phyloP scores from a whole-genome alignment of 2,329 filamentous ascomycete genomes.

The Aspergillus oerlinghausenensis region DNA sequence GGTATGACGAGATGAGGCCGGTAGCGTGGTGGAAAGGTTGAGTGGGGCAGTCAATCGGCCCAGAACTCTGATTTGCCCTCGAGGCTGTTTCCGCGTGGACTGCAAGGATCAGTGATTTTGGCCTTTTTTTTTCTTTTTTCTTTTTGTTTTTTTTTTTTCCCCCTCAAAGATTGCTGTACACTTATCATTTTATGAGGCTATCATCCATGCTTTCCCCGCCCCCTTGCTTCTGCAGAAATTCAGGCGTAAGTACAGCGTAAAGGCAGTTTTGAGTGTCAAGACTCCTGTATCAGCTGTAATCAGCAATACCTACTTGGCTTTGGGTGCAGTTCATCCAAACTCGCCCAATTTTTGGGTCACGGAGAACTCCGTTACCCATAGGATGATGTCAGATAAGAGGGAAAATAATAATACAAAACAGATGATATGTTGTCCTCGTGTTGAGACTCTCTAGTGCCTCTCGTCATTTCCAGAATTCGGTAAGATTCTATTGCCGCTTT shows the following conservation, averaged over 20 bases:
- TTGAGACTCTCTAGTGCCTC: too few relatives aligned
- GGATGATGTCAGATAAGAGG: not conserved
- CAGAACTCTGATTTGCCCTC: not conserved
- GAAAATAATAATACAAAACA: not conserved
- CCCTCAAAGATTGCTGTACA: not conserved
- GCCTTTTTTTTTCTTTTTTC: not conserved
- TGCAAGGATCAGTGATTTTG: slow-evolving; percentile 15
- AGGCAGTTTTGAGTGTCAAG: not conserved
- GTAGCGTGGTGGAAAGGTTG: not conserved
- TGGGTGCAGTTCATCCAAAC: not conserved
- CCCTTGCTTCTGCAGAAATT: slow-evolving; percentile 4
- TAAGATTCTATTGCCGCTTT: not conserved
- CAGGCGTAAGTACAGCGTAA: not conserved
- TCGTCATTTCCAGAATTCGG: not conserved
- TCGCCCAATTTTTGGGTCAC: not conserved
- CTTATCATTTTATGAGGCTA: slow-evolving; percentile 1
- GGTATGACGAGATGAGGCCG: slow-evolving; percentile 1
- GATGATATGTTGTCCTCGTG: not conserved
- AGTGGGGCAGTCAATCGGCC: not conserved
- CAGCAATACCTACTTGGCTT: not conserved
- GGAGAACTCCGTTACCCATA: not conserved
- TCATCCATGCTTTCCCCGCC: not conserved
- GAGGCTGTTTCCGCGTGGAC: slow-evolving; percentile 13
- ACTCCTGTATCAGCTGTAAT: not conserved
- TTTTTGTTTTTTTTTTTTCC: not conserved